phyloP scores from a whole-genome alignment of 2,329 filamentous ascomycete genomes.

The Ophiostoma novo-ulmi region DNA sequence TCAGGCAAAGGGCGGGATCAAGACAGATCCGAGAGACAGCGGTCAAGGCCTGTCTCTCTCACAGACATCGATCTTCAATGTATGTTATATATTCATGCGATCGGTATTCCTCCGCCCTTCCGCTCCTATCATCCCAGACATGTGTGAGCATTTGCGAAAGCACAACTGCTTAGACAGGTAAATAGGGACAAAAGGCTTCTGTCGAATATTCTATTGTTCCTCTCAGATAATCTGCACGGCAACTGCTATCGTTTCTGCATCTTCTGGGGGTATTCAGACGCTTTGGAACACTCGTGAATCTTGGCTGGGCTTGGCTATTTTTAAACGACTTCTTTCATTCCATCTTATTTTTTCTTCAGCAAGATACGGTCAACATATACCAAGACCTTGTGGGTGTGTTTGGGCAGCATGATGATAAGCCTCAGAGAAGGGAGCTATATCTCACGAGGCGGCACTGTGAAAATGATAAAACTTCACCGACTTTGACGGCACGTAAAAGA shows the following conservation, averaged over 20 bases:
- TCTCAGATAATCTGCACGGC: neutral
- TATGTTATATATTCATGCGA: neutral
- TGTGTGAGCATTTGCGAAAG: neutral
- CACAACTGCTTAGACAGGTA: neutral
- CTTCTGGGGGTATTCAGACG: neutral
- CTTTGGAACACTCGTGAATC: neutral
- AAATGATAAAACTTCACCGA: neutral
- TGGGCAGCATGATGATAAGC: neutral
- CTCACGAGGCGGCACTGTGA: neutral
- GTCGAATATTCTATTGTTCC: neutral
- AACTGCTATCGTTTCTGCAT: neutral
- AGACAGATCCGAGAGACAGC: neutral
- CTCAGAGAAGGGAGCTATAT: neutral
- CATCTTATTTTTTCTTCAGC: neutral
- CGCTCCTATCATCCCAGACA: slow-evolving; percentile 1
- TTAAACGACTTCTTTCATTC: neutral
- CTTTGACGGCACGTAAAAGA: neutral
- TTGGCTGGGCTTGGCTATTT: neutral
- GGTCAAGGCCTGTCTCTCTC: neutral
- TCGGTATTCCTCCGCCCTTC: slow-evolving; percentile 1
- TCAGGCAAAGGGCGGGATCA: neutral
- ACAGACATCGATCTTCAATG: neutral
- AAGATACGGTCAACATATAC: neutral
- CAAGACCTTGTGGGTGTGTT: neutral
- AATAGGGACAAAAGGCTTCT: neutral